phyloP scores from a whole-genome alignment of 192 early-diverging fungal species.

The Pilaira anomala region DNA sequence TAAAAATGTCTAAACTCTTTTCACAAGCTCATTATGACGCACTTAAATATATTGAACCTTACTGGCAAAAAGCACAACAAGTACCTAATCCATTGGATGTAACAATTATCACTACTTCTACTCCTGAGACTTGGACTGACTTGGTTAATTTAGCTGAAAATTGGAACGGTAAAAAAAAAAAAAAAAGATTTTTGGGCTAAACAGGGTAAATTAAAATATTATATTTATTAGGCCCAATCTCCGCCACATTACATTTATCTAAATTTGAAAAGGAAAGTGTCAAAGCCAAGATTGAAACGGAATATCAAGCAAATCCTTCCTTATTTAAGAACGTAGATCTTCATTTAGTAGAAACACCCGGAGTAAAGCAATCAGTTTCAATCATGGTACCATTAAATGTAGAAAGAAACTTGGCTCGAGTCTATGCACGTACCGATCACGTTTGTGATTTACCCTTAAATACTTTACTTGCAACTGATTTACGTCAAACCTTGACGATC shows the following conservation, averaged over 20 bases:
- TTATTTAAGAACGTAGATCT: slow-evolving; percentile 41
- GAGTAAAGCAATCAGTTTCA: neutral
- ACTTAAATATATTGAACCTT: slow-evolving; percentile 25
- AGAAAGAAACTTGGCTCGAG: slow-evolving; percentile 49
- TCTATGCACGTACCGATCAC: slow-evolving; percentile 50
- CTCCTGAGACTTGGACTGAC: slow-evolving; percentile 39
- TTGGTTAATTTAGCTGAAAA: slow-evolving; percentile 41
- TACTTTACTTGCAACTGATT: slow-evolving; percentile 37
- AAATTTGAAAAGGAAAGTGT: slow-evolving; percentile 9
- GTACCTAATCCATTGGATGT: slow-evolving; percentile 34
- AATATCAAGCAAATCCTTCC: neutral
- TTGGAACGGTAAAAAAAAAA: slow-evolving; percentile 43
- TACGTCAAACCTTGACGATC: slow-evolving; percentile 33
- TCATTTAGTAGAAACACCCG: slow-evolving; percentile 40
- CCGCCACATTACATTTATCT: slow-evolving; percentile 46
- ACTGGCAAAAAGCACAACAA: slow-evolving; percentile 33
- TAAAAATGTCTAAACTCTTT: slow-evolving; percentile 37
- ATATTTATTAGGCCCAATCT: slow-evolving; percentile 47
- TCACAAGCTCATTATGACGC: slow-evolving; percentile 21
- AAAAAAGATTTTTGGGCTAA: neutral
- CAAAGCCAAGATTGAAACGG: slow-evolving; percentile 1
- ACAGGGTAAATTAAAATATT: neutral
- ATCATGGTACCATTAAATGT: slow-evolving; percentile 34
- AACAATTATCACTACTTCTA: slow-evolving; percentile 44
- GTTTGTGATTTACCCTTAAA: slow-evolving; percentile 41